A percentile compares a stretch with the other conserved stretches of the same genome.
Evolutionary conservation across 2,329 filamentous ascomycete genomes (phyloP).

Genomic region (Fusarium subglutinans): DNA sequence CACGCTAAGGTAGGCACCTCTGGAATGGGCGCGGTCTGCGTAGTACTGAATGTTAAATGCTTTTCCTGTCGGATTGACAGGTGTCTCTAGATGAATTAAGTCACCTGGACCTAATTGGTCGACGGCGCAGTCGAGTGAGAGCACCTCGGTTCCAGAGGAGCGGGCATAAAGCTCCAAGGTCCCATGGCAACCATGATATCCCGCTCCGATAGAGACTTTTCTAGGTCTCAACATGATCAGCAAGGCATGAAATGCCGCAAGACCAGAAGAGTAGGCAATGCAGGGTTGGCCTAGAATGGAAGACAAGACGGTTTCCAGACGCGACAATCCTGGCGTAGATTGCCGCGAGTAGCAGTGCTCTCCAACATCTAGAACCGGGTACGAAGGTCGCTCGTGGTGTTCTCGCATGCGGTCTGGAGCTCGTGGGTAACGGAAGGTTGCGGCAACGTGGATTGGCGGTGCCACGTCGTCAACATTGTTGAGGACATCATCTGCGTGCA

Average conservation of each 20-base stretch:
- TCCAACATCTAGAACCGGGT: neutral
- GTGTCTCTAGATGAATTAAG: slow-evolving; percentile 90
- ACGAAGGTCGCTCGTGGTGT: neutral
- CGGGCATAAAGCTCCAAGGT: slow-evolving; percentile 78
- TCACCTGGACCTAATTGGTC: slow-evolving; percentile 78
- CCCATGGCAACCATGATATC: slow-evolving; percentile 94
- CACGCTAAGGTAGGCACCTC: slow-evolving; percentile 80
- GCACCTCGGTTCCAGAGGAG: slow-evolving; percentile 76
- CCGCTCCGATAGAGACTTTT: slow-evolving; percentile 81
- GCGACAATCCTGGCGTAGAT: slow-evolving; percentile 79
- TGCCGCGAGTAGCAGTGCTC: slow-evolving; percentile 83
- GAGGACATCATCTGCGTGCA: neutral
- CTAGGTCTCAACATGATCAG: slow-evolving; percentile 85
- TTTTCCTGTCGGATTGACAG: slow-evolving; percentile 87
- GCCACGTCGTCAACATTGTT: neutral
- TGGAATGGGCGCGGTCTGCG: slow-evolving; percentile 73
- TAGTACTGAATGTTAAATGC: slow-evolving; percentile 77
- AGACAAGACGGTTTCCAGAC: slow-evolving; percentile 85
- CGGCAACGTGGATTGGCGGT: neutral
- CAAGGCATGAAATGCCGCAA: slow-evolving; percentile 87
- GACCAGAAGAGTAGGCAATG: slow-evolving; percentile 83
- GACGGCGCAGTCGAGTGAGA: slow-evolving; percentile 74
- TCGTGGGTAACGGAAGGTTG: neutral
- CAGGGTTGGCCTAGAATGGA: slow-evolving; percentile 74
- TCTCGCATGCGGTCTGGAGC: neutral